Percentiles rank a stretch among this genome's conserved stretches.
Conservation (phyloP, 257 asterid genomes). For the Solanum etuberosum region DNA sequence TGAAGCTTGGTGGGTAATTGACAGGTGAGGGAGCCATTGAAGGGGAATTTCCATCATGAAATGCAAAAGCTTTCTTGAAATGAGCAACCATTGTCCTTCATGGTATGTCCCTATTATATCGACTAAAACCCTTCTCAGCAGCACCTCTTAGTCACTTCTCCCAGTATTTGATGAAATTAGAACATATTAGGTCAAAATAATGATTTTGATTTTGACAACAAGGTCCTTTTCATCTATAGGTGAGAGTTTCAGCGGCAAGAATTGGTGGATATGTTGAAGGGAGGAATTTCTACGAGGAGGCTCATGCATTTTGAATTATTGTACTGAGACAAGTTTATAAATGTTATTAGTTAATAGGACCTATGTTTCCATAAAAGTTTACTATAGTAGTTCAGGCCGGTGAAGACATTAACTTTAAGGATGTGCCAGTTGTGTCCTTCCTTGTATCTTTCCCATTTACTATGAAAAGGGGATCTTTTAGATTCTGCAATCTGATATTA, state of each 20-base stretch:
- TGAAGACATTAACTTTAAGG: not conserved
- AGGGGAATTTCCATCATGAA: slow-evolving; percentile 24
- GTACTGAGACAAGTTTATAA: not conserved
- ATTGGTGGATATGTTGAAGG: slow-evolving; percentile 20
- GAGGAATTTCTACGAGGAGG: slow-evolving; percentile 12
- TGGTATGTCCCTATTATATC: slow-evolving; percentile 25
- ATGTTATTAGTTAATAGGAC: not conserved
- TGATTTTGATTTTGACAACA: slow-evolving; percentile 1
- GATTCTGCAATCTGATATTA: not conserved
- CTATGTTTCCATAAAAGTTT: not conserved
- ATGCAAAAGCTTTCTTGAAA: slow-evolving; percentile 20
- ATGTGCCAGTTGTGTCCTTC: not conserved
- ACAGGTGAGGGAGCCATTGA: slow-evolving; percentile 49
- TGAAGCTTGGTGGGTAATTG: slow-evolving; percentile 32
- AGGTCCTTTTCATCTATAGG: slow-evolving; percentile 21
- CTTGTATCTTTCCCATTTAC: not conserved
- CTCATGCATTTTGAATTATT: slow-evolving; percentile 3
- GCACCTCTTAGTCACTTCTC: slow-evolving; percentile 4
- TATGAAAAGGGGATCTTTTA: not conserved
- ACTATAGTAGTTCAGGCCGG: not conserved
- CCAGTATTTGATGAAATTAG: not conserved
- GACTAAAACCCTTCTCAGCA: slow-evolving; percentile 6
- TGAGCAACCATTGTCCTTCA: slow-evolving; percentile 19
- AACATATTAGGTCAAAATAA: not conserved
- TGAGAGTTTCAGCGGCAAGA: slow-evolving; percentile 8